Conservation (phyloP, 2,329 filamentous ascomycete genomes). For the Zasmidium cellare region DNA sequence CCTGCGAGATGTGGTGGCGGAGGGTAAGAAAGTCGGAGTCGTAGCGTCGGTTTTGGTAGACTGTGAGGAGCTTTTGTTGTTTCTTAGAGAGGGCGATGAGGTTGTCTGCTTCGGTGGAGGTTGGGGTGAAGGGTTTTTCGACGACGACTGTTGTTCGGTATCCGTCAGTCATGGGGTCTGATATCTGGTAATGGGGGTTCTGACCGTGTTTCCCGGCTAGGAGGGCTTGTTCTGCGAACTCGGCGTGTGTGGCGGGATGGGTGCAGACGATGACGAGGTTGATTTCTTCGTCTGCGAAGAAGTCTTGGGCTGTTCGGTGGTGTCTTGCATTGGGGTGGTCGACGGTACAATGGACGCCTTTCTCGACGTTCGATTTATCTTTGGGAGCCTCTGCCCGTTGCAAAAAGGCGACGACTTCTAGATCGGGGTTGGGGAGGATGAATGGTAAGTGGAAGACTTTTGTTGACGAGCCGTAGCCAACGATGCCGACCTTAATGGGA, state of each 20-base stretch:
- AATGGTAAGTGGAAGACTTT: constrained; percentile 55
- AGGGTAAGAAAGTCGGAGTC: constrained; percentile 43
- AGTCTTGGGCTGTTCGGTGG: constrained; percentile 34
- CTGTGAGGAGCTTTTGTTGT: constrained; percentile 35
- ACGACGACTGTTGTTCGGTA: constrained; percentile 36
- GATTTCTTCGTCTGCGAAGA: constrained; percentile 37
- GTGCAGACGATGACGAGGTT: constrained; percentile 40
- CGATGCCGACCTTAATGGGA: constrained; percentile 49
- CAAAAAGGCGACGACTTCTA: constrained; percentile 50
- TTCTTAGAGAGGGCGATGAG: constrained; percentile 35
- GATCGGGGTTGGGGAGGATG: constrained; percentile 49
- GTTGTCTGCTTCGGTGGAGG: constrained; percentile 34
- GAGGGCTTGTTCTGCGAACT: constrained; percentile 36
- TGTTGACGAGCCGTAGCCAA: constrained; percentile 53
- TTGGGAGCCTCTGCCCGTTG: constrained; percentile 46
- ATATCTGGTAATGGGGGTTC: neutral
- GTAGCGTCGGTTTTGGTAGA: constrained; percentile 41
- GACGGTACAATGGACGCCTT: constrained; percentile 49
- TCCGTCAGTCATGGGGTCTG: neutral
- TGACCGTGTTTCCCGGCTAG: constrained; percentile 40
- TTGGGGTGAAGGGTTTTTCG: constrained; percentile 41
- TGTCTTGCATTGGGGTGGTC: constrained; percentile 46
- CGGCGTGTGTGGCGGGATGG: constrained; percentile 33
- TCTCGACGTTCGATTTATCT: constrained; percentile 27
- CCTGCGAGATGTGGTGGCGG: constrained; percentile 23